These are phyloP conservation scores for Candolleomyces efflorescens DNA, from an alignment of 768 basidiomycete species.

Conservation along the genomic window DNA sequence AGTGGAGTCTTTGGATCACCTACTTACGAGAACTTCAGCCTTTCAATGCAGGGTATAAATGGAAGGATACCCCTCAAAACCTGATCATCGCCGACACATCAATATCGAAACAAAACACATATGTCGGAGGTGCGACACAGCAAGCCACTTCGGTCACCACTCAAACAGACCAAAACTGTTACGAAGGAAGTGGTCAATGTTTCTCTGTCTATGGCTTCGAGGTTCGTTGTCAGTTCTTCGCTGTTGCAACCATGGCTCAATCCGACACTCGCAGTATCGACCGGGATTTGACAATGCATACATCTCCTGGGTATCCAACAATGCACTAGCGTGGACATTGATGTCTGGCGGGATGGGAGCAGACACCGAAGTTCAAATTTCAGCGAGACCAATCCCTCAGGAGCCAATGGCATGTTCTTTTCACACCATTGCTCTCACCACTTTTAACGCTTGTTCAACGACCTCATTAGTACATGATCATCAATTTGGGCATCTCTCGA, in stretches of 20 bases:
- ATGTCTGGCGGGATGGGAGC: conserved; percentile 62
- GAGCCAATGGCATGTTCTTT: conserved; percentile 74
- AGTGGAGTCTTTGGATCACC: not conserved
- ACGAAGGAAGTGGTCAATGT: conserved; percentile 54
- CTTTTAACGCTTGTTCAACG: too few relatives aligned
- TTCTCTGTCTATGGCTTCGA: conserved; percentile 81
- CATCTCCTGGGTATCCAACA: conserved; percentile 79
- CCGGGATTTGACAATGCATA: conserved; percentile 69
- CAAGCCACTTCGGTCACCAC: conserved; percentile 77
- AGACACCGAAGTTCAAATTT: conserved; percentile 56
- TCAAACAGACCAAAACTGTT: conserved; percentile 63
- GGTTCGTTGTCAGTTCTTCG: conserved; percentile 21
- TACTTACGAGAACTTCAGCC: conserved; percentile 40
- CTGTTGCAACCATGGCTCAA: not conserved
- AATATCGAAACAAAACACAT: conserved; percentile 57
- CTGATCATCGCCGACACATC: conserved; percentile 52
- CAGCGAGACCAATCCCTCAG: conserved; percentile 63
- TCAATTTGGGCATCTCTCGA: conserved; percentile 78
- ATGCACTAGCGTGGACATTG: conserved; percentile 70
- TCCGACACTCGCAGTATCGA: conserved; percentile 28
- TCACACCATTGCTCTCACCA: not conserved
- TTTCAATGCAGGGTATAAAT: conserved; percentile 68
- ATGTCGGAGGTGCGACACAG: conserved; percentile 65
- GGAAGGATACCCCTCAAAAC: conserved; percentile 60
- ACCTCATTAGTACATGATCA: conserved; percentile 63